phyloP scores from a whole-genome alignment of 2,329 filamentous ascomycete genomes.

The Claviceps purpurea region DNA sequence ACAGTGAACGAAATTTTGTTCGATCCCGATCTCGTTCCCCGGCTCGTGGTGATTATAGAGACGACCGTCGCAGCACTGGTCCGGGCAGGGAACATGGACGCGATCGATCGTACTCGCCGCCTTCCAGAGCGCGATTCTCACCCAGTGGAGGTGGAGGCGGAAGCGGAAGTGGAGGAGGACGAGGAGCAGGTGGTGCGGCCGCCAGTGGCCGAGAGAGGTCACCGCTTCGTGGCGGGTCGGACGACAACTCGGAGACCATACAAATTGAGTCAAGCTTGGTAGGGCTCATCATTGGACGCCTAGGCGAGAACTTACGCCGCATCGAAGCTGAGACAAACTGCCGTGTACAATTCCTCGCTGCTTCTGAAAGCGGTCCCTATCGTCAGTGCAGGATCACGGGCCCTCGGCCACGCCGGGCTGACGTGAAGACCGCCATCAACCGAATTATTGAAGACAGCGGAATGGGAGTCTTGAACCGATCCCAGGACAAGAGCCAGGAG shows the following conservation, averaged over 20 bases:
- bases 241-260: constrained; percentile 69
- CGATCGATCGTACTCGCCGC: constrained; percentile 62
- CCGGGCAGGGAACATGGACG: constrained; percentile 35
- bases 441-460: constrained; percentile 72
- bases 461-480: constrained; percentile 34
- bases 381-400: constrained; percentile 82
- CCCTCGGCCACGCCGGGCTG: constrained; percentile 53
- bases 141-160: constrained; percentile 37
- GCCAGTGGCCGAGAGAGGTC: constrained; percentile 43
- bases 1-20: constrained; percentile 38
- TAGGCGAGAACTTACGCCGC: constrained; percentile 76
- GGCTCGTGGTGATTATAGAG: constrained; percentile 57
- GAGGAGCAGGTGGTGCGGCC: constrained; percentile 19
- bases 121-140: constrained; percentile 46
- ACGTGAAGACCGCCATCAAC: constrained; percentile 73
- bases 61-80: constrained; percentile 62
- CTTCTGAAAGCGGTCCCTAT: constrained; percentile 57
- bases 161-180: constrained; percentile 17
- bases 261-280: constrained; percentile 78
- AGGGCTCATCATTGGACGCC: constrained; percentile 78
- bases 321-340: constrained; percentile 75
- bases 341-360: constrained; percentile 76
- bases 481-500: constrained; percentile 27
- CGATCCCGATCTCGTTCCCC: constrained; percentile 64
- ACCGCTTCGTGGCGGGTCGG: constrained; percentile 34